Percentiles rank a stretch among this genome's conserved stretches.
These are phyloP conservation scores for Fusarium newnesense DNA, from an alignment of 2,329 filamentous ascomycete genomes.

Conservation along the genomic window DNA sequence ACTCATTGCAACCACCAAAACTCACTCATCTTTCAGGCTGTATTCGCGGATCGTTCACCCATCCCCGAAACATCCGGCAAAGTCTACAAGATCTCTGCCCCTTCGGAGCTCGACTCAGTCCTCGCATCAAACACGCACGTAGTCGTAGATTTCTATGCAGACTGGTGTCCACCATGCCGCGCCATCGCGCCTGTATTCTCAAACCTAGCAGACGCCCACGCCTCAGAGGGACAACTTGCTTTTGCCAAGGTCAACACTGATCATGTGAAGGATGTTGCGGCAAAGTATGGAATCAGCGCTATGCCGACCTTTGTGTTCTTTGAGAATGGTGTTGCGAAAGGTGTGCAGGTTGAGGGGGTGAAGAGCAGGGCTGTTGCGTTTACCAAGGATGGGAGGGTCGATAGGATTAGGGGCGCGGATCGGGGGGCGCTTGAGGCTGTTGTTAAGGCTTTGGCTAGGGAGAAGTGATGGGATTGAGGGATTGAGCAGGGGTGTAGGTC, in stretches of 20 bases:
- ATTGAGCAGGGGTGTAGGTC: neutral
- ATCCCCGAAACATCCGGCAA: slow-evolving; percentile 54
- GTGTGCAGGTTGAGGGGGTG: slow-evolving; percentile 39
- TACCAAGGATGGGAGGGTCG: slow-evolving; percentile 43
- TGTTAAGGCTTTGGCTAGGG: slow-evolving; percentile 40
- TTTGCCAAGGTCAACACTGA: slow-evolving; percentile 95
- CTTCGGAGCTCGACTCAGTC: slow-evolving; percentile 43
- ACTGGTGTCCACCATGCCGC: slow-evolving; percentile 94
- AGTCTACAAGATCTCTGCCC: slow-evolving; percentile 48
- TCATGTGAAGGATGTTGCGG: slow-evolving; percentile 76
- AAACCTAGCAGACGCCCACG: slow-evolving; percentile 35
- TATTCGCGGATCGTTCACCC: slow-evolving; percentile 43
- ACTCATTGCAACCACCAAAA: neutral
- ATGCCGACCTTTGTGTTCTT: slow-evolving; percentile 93
- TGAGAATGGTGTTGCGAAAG: slow-evolving; percentile 70
- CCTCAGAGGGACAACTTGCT: slow-evolving; percentile 61
- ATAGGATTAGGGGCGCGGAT: slow-evolving; percentile 47
- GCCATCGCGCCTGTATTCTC: slow-evolving; percentile 78
- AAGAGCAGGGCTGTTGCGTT: slow-evolving; percentile 36
- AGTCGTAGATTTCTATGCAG: slow-evolving; percentile 85
- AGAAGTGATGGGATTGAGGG: neutral
- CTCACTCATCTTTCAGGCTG: slow-evolving; percentile 13
- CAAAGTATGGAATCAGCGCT: slow-evolving; percentile 81
- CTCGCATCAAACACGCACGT: slow-evolving; percentile 63
- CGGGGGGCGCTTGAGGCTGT: slow-evolving; percentile 42